Percentiles rank a stretch among this genome's conserved stretches.
These are phyloP conservation scores for Apium graveolens DNA, from an alignment of 129 eudicot genomes.

Conservation along the genomic window DNA sequence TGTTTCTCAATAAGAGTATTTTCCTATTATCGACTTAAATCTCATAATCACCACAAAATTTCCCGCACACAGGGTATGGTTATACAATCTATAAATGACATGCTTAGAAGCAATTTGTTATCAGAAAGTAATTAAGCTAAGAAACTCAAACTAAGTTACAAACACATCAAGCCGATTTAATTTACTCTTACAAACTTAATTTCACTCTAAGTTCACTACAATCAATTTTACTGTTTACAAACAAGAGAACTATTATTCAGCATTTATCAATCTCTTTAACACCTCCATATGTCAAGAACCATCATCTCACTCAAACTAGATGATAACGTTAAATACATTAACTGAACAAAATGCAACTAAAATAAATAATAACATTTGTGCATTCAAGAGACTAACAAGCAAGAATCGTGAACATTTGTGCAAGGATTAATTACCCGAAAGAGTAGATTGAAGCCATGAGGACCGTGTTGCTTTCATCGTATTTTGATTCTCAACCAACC, in stretches of 20 bases:
- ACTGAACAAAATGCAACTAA: background rate
- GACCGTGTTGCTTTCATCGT: slow-evolving; percentile 37
- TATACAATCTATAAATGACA: background rate
- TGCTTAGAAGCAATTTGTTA: background rate
- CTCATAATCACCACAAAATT: background rate
- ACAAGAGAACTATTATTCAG: background rate
- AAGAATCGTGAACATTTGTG: background rate
- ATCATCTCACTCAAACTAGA: background rate
- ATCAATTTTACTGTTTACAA: background rate
- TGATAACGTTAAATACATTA: background rate
- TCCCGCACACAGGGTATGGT: background rate
- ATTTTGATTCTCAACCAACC: slow-evolving; percentile 90
- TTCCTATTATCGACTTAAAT: background rate
- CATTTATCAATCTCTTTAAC: background rate
- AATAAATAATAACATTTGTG: background rate
- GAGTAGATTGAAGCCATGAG: slow-evolving; percentile 82
- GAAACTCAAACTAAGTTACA: background rate
- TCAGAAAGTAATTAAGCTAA: background rate
- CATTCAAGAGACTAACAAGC: background rate
- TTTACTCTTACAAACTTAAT: background rate
- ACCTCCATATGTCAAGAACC: background rate
- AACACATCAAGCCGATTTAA: background rate
- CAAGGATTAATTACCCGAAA: slow-evolving; percentile 38
- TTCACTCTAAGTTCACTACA: background rate
- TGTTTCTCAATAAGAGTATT: background rate